Conservation (phyloP, 345 rosid species). For the rapeseed (Brassica napus) region DNA sequence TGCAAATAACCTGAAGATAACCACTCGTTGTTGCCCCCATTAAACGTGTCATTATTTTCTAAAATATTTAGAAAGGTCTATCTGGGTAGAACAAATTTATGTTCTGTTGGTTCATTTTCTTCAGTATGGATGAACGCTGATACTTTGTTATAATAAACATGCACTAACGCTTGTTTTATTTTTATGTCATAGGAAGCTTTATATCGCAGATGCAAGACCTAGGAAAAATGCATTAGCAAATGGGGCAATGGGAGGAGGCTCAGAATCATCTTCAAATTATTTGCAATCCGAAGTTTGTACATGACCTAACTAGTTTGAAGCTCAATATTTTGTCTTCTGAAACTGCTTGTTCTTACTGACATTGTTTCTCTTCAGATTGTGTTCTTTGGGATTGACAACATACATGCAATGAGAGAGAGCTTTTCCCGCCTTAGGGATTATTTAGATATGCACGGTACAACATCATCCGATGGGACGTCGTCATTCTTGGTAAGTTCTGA, state of each 20-base stretch:
- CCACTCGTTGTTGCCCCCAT: constrained; percentile 20
- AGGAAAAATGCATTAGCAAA: constrained; percentile 98
- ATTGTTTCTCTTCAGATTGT: constrained; percentile 60
- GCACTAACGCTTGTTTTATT: constrained; percentile 8
- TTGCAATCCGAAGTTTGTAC: constrained; percentile 83
- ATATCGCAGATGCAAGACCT: constrained; percentile 98
- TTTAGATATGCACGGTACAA: constrained; percentile 88
- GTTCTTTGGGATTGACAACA: constrained; percentile 97
- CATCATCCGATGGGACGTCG: constrained; percentile 96
- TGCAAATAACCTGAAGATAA: constrained; percentile 9
- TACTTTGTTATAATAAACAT: not conserved
- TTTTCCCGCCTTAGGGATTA: constrained; percentile 94
- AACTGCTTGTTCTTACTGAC: constrained; percentile 26
- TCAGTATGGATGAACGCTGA: constrained; percentile 10
- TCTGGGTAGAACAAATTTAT: not conserved
- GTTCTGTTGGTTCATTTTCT: not conserved
- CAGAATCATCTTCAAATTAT: constrained; percentile 94
- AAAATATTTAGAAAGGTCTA: constrained; percentile 10
- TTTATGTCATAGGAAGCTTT: constrained; percentile 70
- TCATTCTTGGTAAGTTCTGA: constrained; percentile 80
- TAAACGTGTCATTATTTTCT: constrained; percentile 8
- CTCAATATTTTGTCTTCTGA: constrained; percentile 19
- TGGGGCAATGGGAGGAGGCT: constrained; percentile 99
- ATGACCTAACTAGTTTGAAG: constrained; percentile 33
- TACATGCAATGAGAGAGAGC: constrained; percentile 99